These are phyloP conservation scores for Coffea eugenioides DNA, from an alignment of 257 asterid species.

Conservation along the genomic window DNA sequence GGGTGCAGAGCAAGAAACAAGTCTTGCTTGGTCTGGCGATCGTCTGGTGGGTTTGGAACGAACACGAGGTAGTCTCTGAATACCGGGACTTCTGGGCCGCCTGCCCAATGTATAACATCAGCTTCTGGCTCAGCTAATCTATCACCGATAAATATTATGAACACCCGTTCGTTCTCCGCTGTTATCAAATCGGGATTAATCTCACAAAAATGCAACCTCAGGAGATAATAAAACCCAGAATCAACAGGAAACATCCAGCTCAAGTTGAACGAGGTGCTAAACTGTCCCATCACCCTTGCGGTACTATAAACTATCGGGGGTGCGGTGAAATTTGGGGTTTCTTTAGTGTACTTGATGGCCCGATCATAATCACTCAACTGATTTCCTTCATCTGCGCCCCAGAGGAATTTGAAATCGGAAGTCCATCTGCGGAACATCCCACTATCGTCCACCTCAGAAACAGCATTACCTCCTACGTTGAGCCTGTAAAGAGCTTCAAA, in stretches of 20 bases:
- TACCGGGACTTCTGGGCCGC: too few relatives aligned
- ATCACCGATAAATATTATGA: conserved; percentile 24
- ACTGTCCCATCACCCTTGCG: conserved; percentile 19
- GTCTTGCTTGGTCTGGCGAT: conserved; percentile 21
- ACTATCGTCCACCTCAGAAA: conserved; percentile 21
- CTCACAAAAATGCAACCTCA: conserved; percentile 62
- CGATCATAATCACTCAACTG: background rate
- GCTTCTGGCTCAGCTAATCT: conserved; percentile 5
- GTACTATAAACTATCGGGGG: conserved; percentile 41
- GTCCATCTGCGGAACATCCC: conserved; percentile 62
- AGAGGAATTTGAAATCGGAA: conserved; percentile 13
- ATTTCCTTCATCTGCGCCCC: background rate
- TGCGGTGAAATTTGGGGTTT: conserved; percentile 41
- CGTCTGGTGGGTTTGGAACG: conserved; percentile 15
- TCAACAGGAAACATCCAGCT: conserved; percentile 49
- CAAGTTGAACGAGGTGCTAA: background rate
- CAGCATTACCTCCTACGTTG: conserved; percentile 35
- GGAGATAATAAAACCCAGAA: conserved; percentile 46
- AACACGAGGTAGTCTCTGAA: background rate
- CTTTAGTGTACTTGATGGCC: conserved; percentile 18
- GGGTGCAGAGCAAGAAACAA: conserved; percentile 40
- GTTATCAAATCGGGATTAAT: conserved; percentile 1
- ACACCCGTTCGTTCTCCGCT: conserved; percentile 16
- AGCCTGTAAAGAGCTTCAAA: conserved; percentile 49
- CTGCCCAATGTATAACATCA: conserved; percentile 25